Percentiles rank a stretch among this genome's conserved stretches.
These are phyloP conservation scores for Schrenkiella parvula DNA, from an alignment of 345 rosid genomes.

Conservation along the genomic window DNA sequence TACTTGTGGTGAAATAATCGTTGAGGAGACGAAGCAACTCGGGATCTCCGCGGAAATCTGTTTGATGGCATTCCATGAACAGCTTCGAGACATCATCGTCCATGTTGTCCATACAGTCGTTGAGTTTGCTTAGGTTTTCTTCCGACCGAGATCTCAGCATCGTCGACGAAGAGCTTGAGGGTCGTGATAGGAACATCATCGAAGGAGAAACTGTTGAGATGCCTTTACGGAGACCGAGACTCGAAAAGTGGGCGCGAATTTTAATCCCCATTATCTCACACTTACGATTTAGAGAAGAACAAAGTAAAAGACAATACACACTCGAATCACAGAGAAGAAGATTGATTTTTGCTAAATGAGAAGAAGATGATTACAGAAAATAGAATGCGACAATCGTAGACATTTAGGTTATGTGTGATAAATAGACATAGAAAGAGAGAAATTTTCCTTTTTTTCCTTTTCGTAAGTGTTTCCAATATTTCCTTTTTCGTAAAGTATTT, in stretches of 20 bases:
- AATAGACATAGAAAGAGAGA: no score
- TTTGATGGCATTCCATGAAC: neutral
- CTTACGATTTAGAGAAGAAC: no score
- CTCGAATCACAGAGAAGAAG: no score
- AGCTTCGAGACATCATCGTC: slow-evolving; percentile 10
- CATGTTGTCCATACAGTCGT: slow-evolving; percentile 13
- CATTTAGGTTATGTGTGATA: no score
- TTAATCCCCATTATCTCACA: neutral
- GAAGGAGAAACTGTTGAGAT: neutral
- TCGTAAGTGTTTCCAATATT: no score
- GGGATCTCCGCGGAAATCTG: neutral
- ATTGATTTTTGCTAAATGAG: no score
- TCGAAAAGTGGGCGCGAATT: neutral
- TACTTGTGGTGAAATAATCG: slow-evolving; percentile 5
- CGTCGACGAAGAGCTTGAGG: neutral
- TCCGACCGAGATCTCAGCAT: neutral
- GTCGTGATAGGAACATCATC: neutral
- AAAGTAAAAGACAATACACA: neutral
- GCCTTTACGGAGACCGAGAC: neutral
- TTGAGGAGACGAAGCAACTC: slow-evolving; percentile 6
- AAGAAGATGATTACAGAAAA: no score
- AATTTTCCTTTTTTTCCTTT: no score
- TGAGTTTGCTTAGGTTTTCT: neutral
- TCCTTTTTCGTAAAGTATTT: no score
- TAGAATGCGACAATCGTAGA: no score